Percentiles rank a stretch among this genome's conserved stretches.
phyloP scores from a whole-genome alignment of 768 basidiomycete species.

The Lanmaoa pseudosensibilis region DNA sequence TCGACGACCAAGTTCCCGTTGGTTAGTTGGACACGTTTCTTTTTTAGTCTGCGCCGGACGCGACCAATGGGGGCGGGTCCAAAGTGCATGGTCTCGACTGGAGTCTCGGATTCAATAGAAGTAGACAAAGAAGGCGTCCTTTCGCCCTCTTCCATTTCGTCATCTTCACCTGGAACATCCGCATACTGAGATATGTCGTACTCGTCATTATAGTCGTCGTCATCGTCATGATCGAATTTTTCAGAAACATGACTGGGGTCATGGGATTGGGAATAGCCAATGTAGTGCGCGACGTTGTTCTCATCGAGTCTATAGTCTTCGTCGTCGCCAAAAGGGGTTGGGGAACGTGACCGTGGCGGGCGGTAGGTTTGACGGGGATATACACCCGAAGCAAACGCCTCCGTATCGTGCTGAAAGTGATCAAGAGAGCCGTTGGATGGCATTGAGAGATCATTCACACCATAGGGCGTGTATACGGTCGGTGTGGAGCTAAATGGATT shows the following conservation, averaged over 20 bases:
- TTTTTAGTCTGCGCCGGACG: constrained; percentile 72
- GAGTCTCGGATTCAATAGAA: constrained; percentile 48
- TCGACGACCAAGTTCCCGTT: constrained; percentile 89
- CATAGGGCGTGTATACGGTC: constrained; percentile 6
- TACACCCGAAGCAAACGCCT: constrained; percentile 68
- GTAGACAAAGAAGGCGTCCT: constrained; percentile 25
- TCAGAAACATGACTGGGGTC: constrained; percentile 21
- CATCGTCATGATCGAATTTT: constrained; percentile 14
- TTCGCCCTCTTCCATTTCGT: constrained; percentile 23
- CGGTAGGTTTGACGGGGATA: constrained; percentile 48
- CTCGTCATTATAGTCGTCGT: constrained; percentile 16
- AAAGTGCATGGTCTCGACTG: constrained; percentile 74
- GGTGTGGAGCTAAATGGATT: constrained; percentile 26
- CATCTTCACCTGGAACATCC: constrained; percentile 21
- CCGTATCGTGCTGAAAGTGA: constrained; percentile 64
- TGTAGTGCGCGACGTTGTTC: constrained; percentile 57
- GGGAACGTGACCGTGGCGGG: constrained; percentile 68
- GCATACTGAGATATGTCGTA: constrained; percentile 36
- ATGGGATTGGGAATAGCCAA: constrained; percentile 36
- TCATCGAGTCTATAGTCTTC: constrained; percentile 66
- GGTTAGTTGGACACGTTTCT: constrained; percentile 79
- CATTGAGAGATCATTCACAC: constrained; percentile 32
- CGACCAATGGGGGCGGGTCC: constrained; percentile 85
- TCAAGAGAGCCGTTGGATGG: constrained; percentile 41
- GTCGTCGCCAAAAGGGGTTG: constrained; percentile 72